Evolutionary conservation across 2,329 filamentous ascomycete genomes (phyloP).

Genomic region (Aspergillus sp.): DNA sequence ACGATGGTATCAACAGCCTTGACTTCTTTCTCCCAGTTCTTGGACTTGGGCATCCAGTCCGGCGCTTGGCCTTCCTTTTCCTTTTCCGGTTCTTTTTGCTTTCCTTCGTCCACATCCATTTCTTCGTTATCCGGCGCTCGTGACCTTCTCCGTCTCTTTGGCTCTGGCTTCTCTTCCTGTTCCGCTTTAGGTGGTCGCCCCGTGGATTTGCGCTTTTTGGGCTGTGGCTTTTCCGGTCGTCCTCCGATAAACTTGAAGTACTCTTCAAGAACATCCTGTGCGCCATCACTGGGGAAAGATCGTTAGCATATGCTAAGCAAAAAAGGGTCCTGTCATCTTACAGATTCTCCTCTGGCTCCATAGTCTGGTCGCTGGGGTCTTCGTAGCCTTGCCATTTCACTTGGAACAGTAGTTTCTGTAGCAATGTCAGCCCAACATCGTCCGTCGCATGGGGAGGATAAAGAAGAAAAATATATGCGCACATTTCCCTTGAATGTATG

Average conservation of each 20-base stretch:
- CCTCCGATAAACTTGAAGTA: constrained; percentile 46
- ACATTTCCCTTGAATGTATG: constrained; percentile 41
- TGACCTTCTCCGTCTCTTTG: constrained; percentile 31
- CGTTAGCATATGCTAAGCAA: not conserved
- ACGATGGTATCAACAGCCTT: constrained; percentile 45
- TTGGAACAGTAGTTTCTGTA: constrained; percentile 38
- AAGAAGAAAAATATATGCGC: constrained; percentile 10
- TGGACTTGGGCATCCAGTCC: constrained; percentile 41
- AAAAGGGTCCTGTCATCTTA: constrained; percentile 22
- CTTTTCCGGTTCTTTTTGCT: constrained; percentile 17
- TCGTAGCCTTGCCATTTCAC: constrained; percentile 52
- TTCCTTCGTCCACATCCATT: constrained; percentile 15
- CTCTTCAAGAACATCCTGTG: constrained; percentile 38
- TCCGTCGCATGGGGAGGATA: not conserved
- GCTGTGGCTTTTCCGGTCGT: constrained; percentile 33
- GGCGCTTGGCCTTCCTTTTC: constrained; percentile 6
- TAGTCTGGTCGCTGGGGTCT: constrained; percentile 43
- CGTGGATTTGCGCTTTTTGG: constrained; percentile 37
- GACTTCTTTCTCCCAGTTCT: constrained; percentile 47
- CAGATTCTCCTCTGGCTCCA: constrained; percentile 48
- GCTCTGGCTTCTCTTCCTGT: constrained; percentile 18
- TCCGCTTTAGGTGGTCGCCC: constrained; percentile 28
- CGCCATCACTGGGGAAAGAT: constrained; percentile 33
- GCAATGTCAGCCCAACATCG: constrained; percentile 18
- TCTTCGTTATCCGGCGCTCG: constrained; percentile 19